Base-by-base conservation (phyloP, 2,329 filamentous ascomycete genomes). In the Penicillium sp. region DNA sequence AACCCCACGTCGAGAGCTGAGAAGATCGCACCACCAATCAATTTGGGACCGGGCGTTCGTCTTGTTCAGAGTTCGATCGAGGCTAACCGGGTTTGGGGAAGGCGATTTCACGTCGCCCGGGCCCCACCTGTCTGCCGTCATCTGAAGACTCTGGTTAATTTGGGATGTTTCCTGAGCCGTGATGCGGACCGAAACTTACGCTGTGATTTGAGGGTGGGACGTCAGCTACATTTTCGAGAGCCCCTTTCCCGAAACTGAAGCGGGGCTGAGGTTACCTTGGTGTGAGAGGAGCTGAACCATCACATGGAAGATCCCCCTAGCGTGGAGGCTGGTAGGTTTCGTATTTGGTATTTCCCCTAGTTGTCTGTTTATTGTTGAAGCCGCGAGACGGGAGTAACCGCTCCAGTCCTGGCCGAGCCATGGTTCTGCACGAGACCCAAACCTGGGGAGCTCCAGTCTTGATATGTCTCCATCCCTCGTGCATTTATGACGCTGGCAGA, bases 121-220 rank as follows among this genome's bases (percentile, higher is more conserved):
- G 53, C 45, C 36, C 53, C 51, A 57, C 56, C 39, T 43, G 46
- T 50, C 48, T 51, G 47, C 50, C 45, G 56, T 53, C 51, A 53
- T 49, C 49, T 58, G 47, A 58, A 56, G 53, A 51, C 51, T 39
- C n/a, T 38, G 24, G 4, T 26, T 7, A 26, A 26, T 26, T 26
- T 26, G 5, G 24, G 24, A 26, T 26, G 24, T 7, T 26, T 21
- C 18, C 18, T 26, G 33, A 24, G 41, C 47, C 18, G 31, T 50
- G 51, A 50, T 38, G 23, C 38, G 51, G 38, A 49, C 50, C 42
- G 53, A 45, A 51, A 50, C 21, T 46, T 54, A 42, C 49, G 15
- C 6, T 15, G 18, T 21, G 21, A 26, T 26, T 13, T 38, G 16
- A 10, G 8, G 6, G n/a, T 21, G 34, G 34, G 34, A 10, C 34